These are phyloP conservation scores for Kodamaea ohmeri DNA, from an alignment of 1,139 yeast genomes.

Conservation along the genomic window DNA sequence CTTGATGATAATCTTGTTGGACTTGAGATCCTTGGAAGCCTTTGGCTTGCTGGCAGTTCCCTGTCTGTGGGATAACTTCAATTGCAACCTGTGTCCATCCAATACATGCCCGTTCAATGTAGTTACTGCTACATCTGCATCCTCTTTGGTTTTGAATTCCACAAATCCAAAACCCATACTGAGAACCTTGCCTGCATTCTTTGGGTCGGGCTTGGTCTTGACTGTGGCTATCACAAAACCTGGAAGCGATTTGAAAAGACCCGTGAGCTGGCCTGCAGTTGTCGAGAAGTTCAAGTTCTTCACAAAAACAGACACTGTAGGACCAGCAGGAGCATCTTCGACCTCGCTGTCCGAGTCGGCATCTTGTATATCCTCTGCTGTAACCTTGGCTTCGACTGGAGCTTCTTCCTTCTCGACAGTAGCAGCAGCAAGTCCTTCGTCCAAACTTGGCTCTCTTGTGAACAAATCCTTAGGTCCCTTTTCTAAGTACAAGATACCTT, in stretches of 20 bases:
- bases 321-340: constrained; percentile 52
- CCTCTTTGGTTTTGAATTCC: constrained; percentile 75
- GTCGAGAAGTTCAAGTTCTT: constrained; percentile 91
- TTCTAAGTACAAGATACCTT: constrained; percentile 82
- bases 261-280: constrained; percentile 53
- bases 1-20: constrained; percentile 84
- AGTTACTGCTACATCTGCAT: constrained; percentile 73
- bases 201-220: constrained; percentile 86
- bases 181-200: constrained; percentile 56
- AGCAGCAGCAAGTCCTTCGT: constrained; percentile 25
- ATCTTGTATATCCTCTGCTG: constrained; percentile 29
- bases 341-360: constrained; percentile 28
- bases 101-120: constrained; percentile 75
- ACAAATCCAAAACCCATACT: constrained; percentile 99
- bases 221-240: constrained; percentile 85
- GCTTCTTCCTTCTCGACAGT: constrained; percentile 19
- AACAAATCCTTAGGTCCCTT: constrained; percentile 90
- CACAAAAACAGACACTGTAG: constrained; percentile 82
- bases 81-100: constrained; percentile 87
- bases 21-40: constrained; percentile 37
- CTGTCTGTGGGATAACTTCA: constrained; percentile 80
- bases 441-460: constrained; percentile 50
- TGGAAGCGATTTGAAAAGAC: constrained; percentile 62
- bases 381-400: constrained; percentile 42
- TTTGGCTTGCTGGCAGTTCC: constrained; percentile 32